Percentiles rank a stretch among this genome's conserved stretches.
Conservation (phyloP, 257 asterid genomes). For the Datura wrightii region DNA sequence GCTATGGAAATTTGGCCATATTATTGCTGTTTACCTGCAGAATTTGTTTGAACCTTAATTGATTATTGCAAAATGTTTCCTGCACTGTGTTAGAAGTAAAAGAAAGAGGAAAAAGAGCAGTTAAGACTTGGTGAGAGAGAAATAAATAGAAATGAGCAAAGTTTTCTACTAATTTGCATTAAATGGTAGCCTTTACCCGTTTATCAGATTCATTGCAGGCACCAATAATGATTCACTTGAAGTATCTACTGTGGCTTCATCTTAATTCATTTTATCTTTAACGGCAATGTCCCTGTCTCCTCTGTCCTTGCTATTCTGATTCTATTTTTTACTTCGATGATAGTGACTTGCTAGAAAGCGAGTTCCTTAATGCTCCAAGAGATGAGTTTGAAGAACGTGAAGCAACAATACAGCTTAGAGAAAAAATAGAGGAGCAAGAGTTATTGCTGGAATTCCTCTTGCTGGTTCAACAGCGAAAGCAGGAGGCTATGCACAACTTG, state of each 20-base stretch:
- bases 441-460: conserved; percentile 82
- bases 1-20: neutral
- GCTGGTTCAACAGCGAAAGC: conserved; percentile 75
- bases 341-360: conserved; percentile 93
- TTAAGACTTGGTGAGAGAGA: neutral
- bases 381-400: conserved; percentile 78
- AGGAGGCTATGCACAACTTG: conserved; percentile 67
- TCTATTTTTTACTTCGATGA: conserved; percentile 17
- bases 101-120: neutral
- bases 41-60: neutral
- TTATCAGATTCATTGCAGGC: neutral
- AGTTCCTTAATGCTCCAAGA: conserved; percentile 81
- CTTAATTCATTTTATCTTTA: conserved; percentile 6
- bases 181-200: neutral
- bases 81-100: neutral
- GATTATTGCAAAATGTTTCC: neutral
- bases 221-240: neutral
- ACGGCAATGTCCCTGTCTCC: neutral
- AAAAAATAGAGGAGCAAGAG: conserved; percentile 87
- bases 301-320: conserved; percentile 28
- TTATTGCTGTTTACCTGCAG: neutral
- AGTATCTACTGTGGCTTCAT: neutral
- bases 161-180: neutral
- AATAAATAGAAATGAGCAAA: neutral
- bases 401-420: conserved; percentile 80